Conservation (phyloP, 306 rosid genomes). For the Oxytropis ochrocephala region DNA sequence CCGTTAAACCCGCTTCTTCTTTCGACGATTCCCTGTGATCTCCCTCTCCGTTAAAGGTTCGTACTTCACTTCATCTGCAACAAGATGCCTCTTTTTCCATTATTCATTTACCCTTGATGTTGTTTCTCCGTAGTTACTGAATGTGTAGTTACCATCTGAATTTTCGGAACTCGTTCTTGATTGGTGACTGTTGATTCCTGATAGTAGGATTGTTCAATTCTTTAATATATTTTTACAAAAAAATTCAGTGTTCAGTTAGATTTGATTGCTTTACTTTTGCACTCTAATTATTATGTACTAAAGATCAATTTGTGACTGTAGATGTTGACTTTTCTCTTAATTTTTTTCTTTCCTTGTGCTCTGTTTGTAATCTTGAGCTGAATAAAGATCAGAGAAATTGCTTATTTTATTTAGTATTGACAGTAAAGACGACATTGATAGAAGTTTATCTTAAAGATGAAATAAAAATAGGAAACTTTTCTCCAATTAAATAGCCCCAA, state of each 20-base stretch:
- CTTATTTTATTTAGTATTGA: no score
- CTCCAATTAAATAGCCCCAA: background rate
- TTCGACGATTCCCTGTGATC: slow-evolving; percentile 12
- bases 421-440: no score
- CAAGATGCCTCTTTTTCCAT: background rate
- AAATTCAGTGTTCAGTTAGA: background rate
- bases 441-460: no score
- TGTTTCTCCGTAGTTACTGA: background rate
- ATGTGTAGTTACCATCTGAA: background rate
- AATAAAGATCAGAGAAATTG: background rate
- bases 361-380: background rate
- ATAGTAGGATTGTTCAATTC: background rate
- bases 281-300: background rate
- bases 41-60: slow-evolving; percentile 11
- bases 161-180: background rate
- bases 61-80: background rate
- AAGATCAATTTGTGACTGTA: background rate
- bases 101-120: background rate
- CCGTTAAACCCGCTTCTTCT: background rate
- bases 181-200: background rate
- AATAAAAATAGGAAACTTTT: background rate
- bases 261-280: background rate
- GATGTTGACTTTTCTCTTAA: background rate
- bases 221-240: background rate
- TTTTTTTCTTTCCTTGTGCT: background rate